Evolutionary conservation across 2,329 filamentous ascomycete genomes (phyloP), one percentile per base, ranked within the genome.

Genomic region (Fusarium beomiforme): DNA sequence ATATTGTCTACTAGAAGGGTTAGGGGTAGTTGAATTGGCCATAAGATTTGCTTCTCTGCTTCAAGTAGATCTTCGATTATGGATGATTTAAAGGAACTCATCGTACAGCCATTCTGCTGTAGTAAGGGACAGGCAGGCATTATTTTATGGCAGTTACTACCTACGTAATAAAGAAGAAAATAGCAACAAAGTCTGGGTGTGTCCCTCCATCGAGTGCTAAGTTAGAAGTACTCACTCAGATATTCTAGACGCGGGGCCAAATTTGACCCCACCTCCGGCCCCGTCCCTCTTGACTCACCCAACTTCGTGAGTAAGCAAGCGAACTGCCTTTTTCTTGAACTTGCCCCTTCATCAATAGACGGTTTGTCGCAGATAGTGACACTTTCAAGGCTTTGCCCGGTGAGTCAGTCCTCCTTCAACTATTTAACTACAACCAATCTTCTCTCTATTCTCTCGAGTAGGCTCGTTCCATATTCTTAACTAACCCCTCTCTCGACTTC

Each of bases 331-430:
- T 75, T 63, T 71, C 49, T 50, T 29, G 75, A 76, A 74, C 51
- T 67, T 77, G 75, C 74, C 75, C 74, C 75, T 77, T 73, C 66
- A 74, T 74, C 47, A 59, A 70, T 54, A 51, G 62, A 70, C 58
- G 54, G 62, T 59, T 72, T 58, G 59, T 71, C 60, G 66, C 59
- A 51, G 33, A 26, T 68, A 60, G 73, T 51, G 61, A 50, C 31
- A 59, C 34, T 54, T 59, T 46, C 58, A 57, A 71, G 53, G 50
- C 62, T 42, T 59, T 60, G 33, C 50, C 53, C 8, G 39, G 71
- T 73, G 60, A 73, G 71, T 71, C 55, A 58, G 37, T 29, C 8
- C 29, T 39, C 14, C 31, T 21, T 29, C 19, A 13, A 17, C 24
- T 26, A 23, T 39, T 21, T 17, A 54, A 29, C 17, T 23, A 13